Evolutionary conservation across 202 grass and related monocot species (phyloP), one percentile per base, ranked within the genome.

Genomic region (Carex arenaria): DNA sequence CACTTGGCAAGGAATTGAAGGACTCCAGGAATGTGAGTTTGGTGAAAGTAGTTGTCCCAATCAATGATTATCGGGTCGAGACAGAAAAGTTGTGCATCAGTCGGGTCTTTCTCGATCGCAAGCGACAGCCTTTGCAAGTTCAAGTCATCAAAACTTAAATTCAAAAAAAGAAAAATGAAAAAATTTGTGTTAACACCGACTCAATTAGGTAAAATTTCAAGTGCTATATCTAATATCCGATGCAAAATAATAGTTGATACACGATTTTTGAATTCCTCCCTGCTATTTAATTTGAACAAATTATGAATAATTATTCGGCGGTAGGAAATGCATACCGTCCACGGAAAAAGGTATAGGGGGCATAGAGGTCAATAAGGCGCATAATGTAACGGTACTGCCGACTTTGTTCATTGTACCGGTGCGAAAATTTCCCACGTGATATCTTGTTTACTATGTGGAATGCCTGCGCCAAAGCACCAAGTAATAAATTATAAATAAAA

Each of bases 271-370:
- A 75, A 45, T 49, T 74, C 10, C 36, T 75, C 5, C 7, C 38
- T 51, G 0, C 36, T 47, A 62, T 9, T 61, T 62, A 20, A 4
- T 10, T 80, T n/a, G 32, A 43, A 80, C 10, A 62, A 15, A 52
- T 57, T 38, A 63, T n/a, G 78, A 64, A 42, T 20, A 42, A 17
- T 62, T 49, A 61, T 64, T 62, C 0, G 12, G 14, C 18, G 36
- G 12, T 34, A 15, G 43, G 30, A 11, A 11, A 64, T 53, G 64
- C 59, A 40, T 40, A 0, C 93, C 94, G 85, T 88, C 89, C 94
- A 89, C 72, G 89, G 91, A 94, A 97, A 81, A 89, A 94, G n/a
- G 75, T 82, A 70, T 92, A 97, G 1, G 94, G 91, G 4, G 82
- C 81, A 43, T 97, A 97, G 60, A 97, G 87, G 7, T 91, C 88